Conservation (phyloP, 345 rosid species). For the Citrus glauca region DNA sequence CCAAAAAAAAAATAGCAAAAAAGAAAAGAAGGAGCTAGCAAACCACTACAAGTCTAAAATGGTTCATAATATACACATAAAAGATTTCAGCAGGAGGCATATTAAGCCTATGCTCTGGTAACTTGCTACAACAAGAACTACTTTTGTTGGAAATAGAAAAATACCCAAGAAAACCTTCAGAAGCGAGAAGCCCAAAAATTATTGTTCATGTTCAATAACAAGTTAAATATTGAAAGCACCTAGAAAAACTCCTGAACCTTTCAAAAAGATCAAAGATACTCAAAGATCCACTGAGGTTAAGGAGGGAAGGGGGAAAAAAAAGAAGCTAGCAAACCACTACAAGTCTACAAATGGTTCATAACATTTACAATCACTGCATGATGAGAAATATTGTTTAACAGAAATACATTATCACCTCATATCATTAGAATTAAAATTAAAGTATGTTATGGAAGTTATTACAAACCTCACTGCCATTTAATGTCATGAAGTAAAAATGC, state of each 20-base stretch:
- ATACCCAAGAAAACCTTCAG: background rate
- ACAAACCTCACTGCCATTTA: constrained; percentile 93
- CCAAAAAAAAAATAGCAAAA: background rate
- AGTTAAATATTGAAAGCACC: background rate
- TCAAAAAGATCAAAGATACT: background rate
- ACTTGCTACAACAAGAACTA: background rate
- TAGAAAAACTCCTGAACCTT: background rate
- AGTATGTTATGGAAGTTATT: background rate
- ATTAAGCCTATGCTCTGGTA: background rate
- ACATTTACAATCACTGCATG: background rate
- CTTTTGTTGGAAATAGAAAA: background rate
- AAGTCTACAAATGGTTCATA: background rate
- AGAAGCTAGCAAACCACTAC: background rate
- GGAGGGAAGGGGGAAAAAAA: too few species aligned
- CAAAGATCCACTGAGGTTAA: background rate
- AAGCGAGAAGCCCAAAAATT: background rate
- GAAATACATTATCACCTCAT: background rate
- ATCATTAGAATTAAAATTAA: background rate
- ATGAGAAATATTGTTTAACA: background rate
- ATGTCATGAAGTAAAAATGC: constrained; percentile 99
- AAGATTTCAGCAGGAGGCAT: background rate
- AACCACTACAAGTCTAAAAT: background rate
- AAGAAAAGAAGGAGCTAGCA: background rate
- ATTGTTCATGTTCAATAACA: background rate
- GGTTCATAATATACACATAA: background rate